Evolutionary conservation across 148 eudicot species (phyloP).

Genomic region (Gaultheria prostrata): DNA sequence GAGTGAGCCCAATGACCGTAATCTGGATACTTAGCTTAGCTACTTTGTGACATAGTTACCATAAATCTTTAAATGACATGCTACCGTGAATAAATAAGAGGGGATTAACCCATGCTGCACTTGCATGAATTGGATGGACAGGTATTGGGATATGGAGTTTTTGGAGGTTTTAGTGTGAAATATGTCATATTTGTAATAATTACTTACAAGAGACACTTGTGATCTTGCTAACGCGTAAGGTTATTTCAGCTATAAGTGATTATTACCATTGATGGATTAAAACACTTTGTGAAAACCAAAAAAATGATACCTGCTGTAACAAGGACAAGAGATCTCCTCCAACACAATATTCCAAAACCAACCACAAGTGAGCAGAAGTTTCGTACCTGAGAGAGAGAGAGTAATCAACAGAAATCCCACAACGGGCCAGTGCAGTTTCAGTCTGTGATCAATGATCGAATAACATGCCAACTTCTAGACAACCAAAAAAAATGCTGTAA

Average conservation of each 20-base stretch:
- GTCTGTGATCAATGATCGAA: not conserved
- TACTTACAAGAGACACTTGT: not conserved
- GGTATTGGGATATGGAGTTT: not conserved
- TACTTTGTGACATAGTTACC: not conserved
- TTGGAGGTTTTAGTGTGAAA: slow-evolving; percentile 8
- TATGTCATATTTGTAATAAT: not conserved
- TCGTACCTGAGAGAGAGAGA: slow-evolving; percentile 58
- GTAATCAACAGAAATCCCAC: no score
- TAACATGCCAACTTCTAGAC: not conserved
- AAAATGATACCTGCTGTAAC: slow-evolving; percentile 60
- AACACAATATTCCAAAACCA: slow-evolving; percentile 93
- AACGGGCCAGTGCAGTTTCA: not conserved
- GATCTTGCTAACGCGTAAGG: not conserved
- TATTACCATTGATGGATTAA: slow-evolving; percentile 13
- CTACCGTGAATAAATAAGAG: not conserved
- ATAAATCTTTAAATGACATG: not conserved
- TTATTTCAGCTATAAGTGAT: not conserved
- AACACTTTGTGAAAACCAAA: not conserved
- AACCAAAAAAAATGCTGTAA: not conserved
- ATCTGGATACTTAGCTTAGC: not conserved
- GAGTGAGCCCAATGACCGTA: not conserved
- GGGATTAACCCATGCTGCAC: not conserved
- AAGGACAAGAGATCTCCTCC: slow-evolving; percentile 92
- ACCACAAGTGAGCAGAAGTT: slow-evolving; percentile 93
- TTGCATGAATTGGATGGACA: not conserved